Evolutionary conservation across 805 yeast species (phyloP).

Genomic region (Zygosaccharomyces bailii): DNA sequence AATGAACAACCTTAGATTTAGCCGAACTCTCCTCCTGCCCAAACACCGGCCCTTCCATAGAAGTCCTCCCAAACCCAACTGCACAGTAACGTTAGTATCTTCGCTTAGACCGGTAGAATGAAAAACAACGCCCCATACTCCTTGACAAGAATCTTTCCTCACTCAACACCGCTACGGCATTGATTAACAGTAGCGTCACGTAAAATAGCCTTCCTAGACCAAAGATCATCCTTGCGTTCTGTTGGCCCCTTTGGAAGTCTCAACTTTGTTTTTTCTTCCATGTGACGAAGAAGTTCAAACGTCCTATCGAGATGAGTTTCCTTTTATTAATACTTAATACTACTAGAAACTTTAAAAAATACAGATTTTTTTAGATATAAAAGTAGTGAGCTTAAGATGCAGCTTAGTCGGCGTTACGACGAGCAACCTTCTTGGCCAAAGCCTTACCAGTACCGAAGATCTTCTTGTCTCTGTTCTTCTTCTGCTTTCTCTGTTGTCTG

Average conservation of each 20-base stretch:
- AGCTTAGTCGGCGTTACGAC: conserved; percentile 78
- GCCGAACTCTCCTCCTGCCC: conserved; percentile 49
- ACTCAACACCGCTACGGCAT: conserved; percentile 73
- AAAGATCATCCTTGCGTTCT: conserved; percentile 40
- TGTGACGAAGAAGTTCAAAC: neutral
- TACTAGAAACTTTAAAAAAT: conserved; percentile 19
- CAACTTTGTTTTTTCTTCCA: neutral
- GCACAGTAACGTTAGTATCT: neutral
- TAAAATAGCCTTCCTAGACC: conserved; percentile 60
- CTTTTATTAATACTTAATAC: conserved; percentile 19
- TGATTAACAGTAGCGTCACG: conserved; percentile 54
- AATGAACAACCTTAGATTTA: conserved; percentile 55
- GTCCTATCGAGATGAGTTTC: conserved; percentile 14
- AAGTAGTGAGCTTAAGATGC: conserved; percentile 11
- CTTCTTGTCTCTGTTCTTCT: conserved; percentile 99
- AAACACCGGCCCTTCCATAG: conserved; percentile 41
- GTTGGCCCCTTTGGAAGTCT: neutral
- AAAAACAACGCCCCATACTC: conserved; percentile 30
- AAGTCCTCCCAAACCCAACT: conserved; percentile 47
- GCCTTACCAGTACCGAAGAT: conserved; percentile 96
- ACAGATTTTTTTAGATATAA: conserved; percentile 14
- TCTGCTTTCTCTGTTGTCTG: conserved; percentile 99
- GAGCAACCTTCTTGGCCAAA: conserved; percentile 89
- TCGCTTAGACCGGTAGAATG: neutral
- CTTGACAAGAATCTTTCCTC: conserved; percentile 77